Evolutionary conservation across 1,139 yeast species (phyloP), one percentile per base, ranked within the genome.

Genomic region (Yamadazyma siamensis): DNA sequence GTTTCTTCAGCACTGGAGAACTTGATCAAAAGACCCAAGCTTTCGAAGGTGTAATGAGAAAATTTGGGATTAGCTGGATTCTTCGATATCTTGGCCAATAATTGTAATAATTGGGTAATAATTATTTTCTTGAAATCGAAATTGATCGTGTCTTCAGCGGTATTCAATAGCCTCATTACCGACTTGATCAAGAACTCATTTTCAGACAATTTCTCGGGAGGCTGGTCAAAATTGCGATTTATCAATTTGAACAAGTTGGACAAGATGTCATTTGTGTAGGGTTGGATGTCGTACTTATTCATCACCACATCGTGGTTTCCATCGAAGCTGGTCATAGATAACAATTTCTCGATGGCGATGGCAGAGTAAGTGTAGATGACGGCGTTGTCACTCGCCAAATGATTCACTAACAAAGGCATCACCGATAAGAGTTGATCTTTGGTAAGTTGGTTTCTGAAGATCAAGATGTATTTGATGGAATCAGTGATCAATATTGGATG

Each of bases 61-160:
- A 91, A 94, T 46, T 80, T 77, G 15, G 99, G 98, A 54, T 94
- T 94, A 8, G 97, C 85, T 10, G 98, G 99, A 49, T 94, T 94
- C 46, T 80, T 80, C 23, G 89, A 69, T 31, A 89, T 86, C 14
- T 79, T 75, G 21, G 69, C 70, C 28, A 89, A 67, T 31, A 94
- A 84, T 30, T 71, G 66, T 32, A 88, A 59, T 27, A 91, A 64
- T 51, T 89, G 91, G 19, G 72, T 68, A 27, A 84, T 61, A 13
- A 80, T 64, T 13, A 76, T 70, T 8, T 64, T 42, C 31, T 70
- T 61, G 34, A 71, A 61, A 15, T 50, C 41, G 13, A 59, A 52
- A 16, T 56, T 54, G 12, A 79, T 49, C 1, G 77, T 56, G 35
- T 84, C 87, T 50, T 86, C 94, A 13, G 85, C 71, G 4, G 89